Base-by-base conservation (phyloP, 1,139 yeast genomes). In the Kurtzmaniella natalensis region DNA sequence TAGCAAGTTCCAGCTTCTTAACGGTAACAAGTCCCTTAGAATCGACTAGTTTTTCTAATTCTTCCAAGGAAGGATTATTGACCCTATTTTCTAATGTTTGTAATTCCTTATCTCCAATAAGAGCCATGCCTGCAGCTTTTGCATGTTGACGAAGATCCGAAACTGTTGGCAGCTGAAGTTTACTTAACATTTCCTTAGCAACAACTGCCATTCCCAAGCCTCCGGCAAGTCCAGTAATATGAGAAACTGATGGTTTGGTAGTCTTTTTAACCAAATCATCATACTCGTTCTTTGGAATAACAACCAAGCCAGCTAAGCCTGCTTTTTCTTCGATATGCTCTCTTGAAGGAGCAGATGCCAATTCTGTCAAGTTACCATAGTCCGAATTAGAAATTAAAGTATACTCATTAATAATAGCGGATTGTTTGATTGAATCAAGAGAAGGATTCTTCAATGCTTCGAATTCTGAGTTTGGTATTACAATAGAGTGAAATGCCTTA, bases 261-360 rank as follows among this genome's bases (percentile, higher is more conserved):
- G 49, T 34, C 13, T 31, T 28, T 8, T 41, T 20, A 5, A 46
- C 28, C 18, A 58, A 38, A 2, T 42, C 40, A 7, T 41, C 37
- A 30, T 54, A 51, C 3, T 50, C 56, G 4, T 44, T 47, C 8
- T 46, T 42, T 4, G 66, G 51, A 31, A 70, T 42, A 7, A 69
- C 55, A 11, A 57, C 54, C 25, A 65, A 45, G 5, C 64, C 66
- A 16, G 53, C 52, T 13, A 53, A 40, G 31, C 50, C 52, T 1
- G 71, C 71, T 33, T 55, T 55, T 16, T 52, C 57, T 31, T 53
- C 55, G 20, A 66, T 45, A 31, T 61, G 64, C 26, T 60, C 65
- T 27, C 57, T 45, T 1, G 64, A 46, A n/a, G 72, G 71, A 5
- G 59, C 41, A 7, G 57, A 42, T 18, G 55, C 50, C 26, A 55